Conservation (phyloP, 176 grass and related monocot species). For the Oryza nivara region DNA sequence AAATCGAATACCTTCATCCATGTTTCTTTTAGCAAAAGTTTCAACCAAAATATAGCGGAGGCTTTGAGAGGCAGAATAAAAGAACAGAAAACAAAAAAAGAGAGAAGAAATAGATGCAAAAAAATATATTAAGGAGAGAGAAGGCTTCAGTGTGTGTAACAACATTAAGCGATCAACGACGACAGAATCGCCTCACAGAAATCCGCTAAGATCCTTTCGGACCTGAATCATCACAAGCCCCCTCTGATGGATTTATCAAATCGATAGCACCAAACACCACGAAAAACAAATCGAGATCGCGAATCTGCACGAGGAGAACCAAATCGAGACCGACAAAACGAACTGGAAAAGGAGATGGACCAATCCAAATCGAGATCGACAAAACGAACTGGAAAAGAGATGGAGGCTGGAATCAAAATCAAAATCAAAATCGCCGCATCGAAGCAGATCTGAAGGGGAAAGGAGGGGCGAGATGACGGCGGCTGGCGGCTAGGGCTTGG, state of each 20-base stretch:
- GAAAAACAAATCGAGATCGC: neutral
- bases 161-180: constrained; percentile 55
- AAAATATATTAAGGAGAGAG: no score
- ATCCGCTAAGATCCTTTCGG: constrained; percentile 65
- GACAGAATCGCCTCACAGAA: constrained; percentile 49
- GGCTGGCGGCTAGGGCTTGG: neutral
- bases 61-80: no score
- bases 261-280: neutral
- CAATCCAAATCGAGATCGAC: neutral
- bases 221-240: constrained; percentile 62
- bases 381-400: neutral
- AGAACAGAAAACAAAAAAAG: no score
- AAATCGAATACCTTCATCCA: no score
- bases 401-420: neutral
- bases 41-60: no score
- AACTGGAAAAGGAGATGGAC: no score
- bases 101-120: neutral
- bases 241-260: neutral
- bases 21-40: no score
- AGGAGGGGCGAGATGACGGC: neutral
- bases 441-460: neutral
- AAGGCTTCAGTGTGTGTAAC: constrained; percentile 60
- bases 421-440: neutral
- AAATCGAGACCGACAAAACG: neutral
- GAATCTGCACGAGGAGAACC: no score